A percentile compares a stretch with the other conserved stretches of the same genome.
Conservation (phyloP, 352 stramenopile genomes). For the Phytophthora pistaciae region DNA sequence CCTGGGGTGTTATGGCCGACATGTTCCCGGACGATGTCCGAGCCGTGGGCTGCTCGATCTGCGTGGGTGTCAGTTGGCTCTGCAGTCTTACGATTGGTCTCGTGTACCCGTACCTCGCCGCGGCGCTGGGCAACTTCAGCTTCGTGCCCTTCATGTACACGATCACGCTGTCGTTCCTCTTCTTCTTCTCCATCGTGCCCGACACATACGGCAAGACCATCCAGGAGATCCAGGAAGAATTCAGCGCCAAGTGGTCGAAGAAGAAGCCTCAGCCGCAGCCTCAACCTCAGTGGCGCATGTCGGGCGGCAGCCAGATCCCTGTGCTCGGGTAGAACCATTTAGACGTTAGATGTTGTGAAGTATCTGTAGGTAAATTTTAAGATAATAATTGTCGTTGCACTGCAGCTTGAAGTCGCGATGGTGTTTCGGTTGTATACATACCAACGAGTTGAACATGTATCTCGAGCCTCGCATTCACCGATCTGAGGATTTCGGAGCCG, state of each 20-base stretch:
- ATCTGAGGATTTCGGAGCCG: background rate
- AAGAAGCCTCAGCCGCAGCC: background rate
- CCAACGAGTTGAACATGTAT: too few species aligned
- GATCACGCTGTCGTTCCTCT: conserved; percentile 52
- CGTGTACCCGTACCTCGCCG: conserved; percentile 60
- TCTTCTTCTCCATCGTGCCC: conserved; percentile 52
- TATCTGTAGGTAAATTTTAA: background rate
- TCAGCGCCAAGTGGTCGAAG: conserved; percentile 33
- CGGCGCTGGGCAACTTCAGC: conserved; percentile 44
- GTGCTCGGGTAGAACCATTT: conserved; percentile 14
- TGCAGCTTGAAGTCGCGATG: background rate
- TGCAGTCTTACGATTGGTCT: conserved; percentile 61
- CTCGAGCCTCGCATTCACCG: background rate
- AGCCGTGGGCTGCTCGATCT: conserved; percentile 48
- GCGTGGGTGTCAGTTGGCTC: conserved; percentile 58
- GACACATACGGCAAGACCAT: conserved; percentile 74
- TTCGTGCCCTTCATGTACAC: conserved; percentile 67
- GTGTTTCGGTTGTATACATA: too few species aligned
- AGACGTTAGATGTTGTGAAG: conserved; percentile 10
- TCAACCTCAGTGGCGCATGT: conserved; percentile 13
- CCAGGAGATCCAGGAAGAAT: conserved; percentile 66
- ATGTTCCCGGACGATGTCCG: conserved; percentile 65
- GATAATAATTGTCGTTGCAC: conserved; percentile 6
- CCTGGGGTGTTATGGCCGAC: conserved; percentile 57
- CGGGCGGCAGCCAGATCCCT: conserved; percentile 26